Evolutionary conservation across 345 rosid species (phyloP), one percentile per base, ranked within the genome.

Genomic region (Euphorbia pulcherrima): DNA sequence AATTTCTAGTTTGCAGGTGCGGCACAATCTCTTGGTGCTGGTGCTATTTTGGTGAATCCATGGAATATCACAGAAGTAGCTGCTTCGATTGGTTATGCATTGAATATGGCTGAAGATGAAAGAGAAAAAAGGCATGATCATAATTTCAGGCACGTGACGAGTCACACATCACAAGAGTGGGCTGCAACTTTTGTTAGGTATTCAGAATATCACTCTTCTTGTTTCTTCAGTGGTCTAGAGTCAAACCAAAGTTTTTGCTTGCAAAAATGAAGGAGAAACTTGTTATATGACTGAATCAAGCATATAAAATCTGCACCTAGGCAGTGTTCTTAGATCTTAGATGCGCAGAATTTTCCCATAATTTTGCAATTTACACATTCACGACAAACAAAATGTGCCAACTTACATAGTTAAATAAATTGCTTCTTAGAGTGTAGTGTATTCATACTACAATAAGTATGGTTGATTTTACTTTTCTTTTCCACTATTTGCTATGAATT

Each of bases 111-210:
- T 29, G 86, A 79, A 28, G 76, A 78, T 59, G 88, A 85, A 79
- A 78, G 86, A 80, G 88, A 85, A 58, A 82, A 84, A 64, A 82
- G 86, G 28, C 83, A 82, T 71, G 81, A 80, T 56, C 88, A 80
- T 66, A 85, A 85, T 69, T 85, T 80, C 56, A 67, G 72, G 79
- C 85, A 85, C 80, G 88, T 85, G 48, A 85, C 88, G 37, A 78
- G 82, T 59, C 88, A 85, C 72, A 82, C 88, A 35, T 80, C 88
- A 58, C 88, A 85, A 75, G 88, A 82, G 75, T 85, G 88, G 88
- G 88, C 88, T 67, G 84, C 84, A 74, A 85, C 86, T 14, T 85
- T 85, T 71, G 80, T 85, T 37, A 85, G 88, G 86, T 85, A 65
- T 37, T 72, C 39, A 58, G 54, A 41, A 24, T 63, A 47, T 51